Base-by-base conservation (phyloP, 139 green algal genomes). In the Protoeuglena noctilucae region DNA sequence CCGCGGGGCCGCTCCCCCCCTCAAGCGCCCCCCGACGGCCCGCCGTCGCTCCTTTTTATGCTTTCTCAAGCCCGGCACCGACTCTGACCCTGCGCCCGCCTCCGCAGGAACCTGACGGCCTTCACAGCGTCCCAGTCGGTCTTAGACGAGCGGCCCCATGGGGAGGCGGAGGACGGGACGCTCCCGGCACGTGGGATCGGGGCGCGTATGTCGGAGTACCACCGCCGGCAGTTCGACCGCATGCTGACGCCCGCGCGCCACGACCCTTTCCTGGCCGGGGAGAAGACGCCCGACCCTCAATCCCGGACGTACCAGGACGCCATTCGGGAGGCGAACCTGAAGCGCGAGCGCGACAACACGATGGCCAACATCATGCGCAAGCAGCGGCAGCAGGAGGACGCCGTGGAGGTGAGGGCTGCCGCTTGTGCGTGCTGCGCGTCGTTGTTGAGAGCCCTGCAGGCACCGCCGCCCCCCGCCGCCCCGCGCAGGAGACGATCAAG, bases 261-360 rank as follows among this genome's bases (percentile, higher is more conserved):
- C 43, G 89, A 96, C 54, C 77, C 89, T 0, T 95, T 93, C 63
- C 72, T 67, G 23, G 86, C 86, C 79, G 83, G 83, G 5, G 77
- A 91, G 59, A 78, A 86, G 58, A 85, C 80, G 19, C 81, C 84
- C 43, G 81, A 85, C 46, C 63, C 74, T 3, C 52, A 69, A n/a
- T 72, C 84, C 27, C 64, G 73, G 26, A 95, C 77, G 3, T 96
- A 95, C 53, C 88, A 78, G 4, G 89, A 97, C 53, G 73, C 88
- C 4, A 88, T 97, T 77, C 64, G 70, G 3, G 78, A 93, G 60
- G 63, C 81, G 62, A 62, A 78, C 65, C 60, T 94, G 49, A 69
- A 78, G 41, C 64, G 83, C 3, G 85, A 95, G 70, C 72, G 79
- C 28, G 87, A 93, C 56, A 93, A 96, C 57, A 96, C 89, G 24